These are phyloP conservation scores for Hypoxylon sp. DNA, from an alignment of 2,329 filamentous ascomycete genomes.

Conservation along the genomic window DNA sequence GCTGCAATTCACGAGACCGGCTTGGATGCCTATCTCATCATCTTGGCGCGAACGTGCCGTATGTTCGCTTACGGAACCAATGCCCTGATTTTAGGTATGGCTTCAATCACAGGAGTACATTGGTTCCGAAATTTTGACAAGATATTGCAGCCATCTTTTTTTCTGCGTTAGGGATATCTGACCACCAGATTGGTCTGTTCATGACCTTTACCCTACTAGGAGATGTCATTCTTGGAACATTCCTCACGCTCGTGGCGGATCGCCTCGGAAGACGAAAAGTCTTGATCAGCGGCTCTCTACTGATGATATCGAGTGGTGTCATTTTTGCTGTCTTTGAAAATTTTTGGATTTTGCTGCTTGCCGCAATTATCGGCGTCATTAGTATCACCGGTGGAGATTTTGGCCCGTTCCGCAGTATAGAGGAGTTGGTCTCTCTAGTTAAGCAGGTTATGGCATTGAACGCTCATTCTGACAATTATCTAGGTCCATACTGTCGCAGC, in stretches of 20 bases:
- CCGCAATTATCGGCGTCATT: conserved; percentile 68
- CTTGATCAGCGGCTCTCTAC: conserved; percentile 58
- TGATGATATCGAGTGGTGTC: conserved; percentile 66
- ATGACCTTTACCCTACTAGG: conserved; percentile 70
- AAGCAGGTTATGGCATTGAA: neutral
- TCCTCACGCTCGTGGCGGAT: conserved; percentile 67
- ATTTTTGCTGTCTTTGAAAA: conserved; percentile 63
- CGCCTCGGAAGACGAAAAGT: conserved; percentile 64
- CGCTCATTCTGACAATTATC: conserved; percentile 14
- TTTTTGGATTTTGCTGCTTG: conserved; percentile 66
- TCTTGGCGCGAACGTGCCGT: conserved; percentile 60
- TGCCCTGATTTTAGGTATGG: conserved; percentile 62
- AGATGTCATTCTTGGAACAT: conserved; percentile 66
- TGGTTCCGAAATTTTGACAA: conserved; percentile 8
- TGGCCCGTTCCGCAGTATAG: conserved; percentile 72
- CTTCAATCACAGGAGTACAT: neutral
- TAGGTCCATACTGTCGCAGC: conserved; percentile 64
- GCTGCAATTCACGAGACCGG: conserved; percentile 56
- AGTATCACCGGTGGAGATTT: conserved; percentile 71
- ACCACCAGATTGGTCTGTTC: conserved; percentile 68
- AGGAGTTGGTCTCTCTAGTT: conserved; percentile 56
- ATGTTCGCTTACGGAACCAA: conserved; percentile 72
- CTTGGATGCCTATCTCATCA: conserved; percentile 62
- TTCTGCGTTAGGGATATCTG: conserved; percentile 62
- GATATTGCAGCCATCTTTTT: conserved; percentile 60